Conservation (phyloP, 1,284 basidiomycete species). For the Mycosarcoma mackinlayi region DNA sequence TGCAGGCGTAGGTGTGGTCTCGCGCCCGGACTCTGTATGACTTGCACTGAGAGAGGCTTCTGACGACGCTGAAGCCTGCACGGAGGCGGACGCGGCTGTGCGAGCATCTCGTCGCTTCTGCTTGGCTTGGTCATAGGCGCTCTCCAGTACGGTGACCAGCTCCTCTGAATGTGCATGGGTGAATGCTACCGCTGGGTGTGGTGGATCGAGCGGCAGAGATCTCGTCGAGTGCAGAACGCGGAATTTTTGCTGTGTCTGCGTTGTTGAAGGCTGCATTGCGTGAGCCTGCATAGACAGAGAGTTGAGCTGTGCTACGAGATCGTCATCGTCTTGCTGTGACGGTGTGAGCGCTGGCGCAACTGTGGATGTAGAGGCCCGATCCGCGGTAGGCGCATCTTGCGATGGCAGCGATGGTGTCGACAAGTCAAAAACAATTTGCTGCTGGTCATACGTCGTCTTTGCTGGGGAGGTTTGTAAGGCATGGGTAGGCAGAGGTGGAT, state of each 20-base stretch:
- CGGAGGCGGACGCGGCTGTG: neutral
- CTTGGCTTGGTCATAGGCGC: conserved; percentile 39
- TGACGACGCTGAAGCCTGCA: neutral
- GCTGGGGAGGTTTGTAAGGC: conserved; percentile 6
- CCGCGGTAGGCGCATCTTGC: neutral
- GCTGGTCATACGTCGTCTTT: neutral
- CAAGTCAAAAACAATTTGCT: neutral
- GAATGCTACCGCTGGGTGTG: conserved; percentile 51
- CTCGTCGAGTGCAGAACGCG: conserved; percentile 41
- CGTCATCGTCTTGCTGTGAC: conserved; percentile 20
- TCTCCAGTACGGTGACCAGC: conserved; percentile 30
- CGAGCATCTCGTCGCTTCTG: conserved; percentile 24
- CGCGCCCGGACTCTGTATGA: conserved; percentile 11
- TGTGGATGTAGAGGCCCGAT: neutral
- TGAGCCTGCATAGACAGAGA: conserved; percentile 33
- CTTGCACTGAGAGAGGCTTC: neutral
- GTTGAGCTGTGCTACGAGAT: conserved; percentile 46
- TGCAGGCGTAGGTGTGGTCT: conserved; percentile 22
- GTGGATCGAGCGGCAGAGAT: conserved; percentile 45
- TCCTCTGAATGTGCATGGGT: conserved; percentile 49
- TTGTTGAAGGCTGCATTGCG: neutral
- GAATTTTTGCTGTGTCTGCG: conserved; percentile 21
- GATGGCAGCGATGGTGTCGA: neutral
- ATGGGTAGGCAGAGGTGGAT: conserved; percentile 16
- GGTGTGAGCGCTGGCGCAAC: neutral